Evolutionary conservation across 306 rosid species (phyloP).

Genomic region (Prunus mira): DNA sequence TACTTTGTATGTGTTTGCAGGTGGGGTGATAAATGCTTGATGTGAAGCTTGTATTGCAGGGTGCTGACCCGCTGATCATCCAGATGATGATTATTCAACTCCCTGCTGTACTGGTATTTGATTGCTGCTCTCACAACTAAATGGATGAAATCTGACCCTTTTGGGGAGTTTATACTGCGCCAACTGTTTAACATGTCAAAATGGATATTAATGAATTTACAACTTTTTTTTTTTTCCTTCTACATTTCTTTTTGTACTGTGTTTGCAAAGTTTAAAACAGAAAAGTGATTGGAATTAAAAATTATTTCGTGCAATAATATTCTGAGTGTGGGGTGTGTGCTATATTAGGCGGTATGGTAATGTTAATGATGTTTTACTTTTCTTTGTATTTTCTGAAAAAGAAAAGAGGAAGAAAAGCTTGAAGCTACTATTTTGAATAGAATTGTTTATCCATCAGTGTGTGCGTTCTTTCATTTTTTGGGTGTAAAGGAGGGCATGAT

Average conservation of each 20-base stretch:
- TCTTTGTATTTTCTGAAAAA: not conserved
- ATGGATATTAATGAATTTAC: constrained; percentile 19
- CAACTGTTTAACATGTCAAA: not conserved
- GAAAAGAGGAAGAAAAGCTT: not conserved
- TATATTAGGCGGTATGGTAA: not conserved
- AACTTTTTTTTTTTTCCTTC: not conserved
- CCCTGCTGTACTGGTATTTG: constrained; percentile 14
- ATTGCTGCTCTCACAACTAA: constrained; percentile 19
- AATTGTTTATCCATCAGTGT: not conserved
- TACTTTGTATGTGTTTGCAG: constrained; percentile 14
- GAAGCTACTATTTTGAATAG: not conserved
- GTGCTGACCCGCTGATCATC: constrained; percentile 27
- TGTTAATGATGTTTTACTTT: not conserved
- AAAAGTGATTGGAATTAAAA: not conserved
- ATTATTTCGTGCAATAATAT: not conserved
- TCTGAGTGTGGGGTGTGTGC: not conserved
- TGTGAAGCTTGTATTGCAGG: constrained; percentile 11
- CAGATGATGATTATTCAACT: constrained; percentile 20
- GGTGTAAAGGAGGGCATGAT: not conserved
- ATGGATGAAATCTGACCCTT: constrained; percentile 27
- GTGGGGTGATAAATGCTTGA: constrained; percentile 23
- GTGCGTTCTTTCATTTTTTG: not conserved
- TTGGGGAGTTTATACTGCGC: constrained; percentile 1
- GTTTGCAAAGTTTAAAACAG: not conserved
- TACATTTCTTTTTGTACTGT: not conserved